A percentile compares a stretch with the other conserved stretches of the same genome.
phyloP scores from a whole-genome alignment of 1,284 basidiomycete species.

The Puccinia coronata region DNA sequence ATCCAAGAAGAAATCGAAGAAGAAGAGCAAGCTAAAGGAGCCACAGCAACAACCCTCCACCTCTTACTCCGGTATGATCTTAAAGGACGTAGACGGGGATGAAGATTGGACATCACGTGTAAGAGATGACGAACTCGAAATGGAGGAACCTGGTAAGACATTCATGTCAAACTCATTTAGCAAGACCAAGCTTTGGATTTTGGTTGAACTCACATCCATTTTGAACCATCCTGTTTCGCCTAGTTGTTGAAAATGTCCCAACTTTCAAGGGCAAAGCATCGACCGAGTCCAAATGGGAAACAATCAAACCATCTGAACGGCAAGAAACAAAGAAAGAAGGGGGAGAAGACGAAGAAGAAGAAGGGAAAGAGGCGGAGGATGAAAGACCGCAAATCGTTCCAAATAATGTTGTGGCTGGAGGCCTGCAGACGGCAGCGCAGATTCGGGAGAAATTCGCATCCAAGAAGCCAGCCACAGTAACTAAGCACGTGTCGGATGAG shows the following conservation, averaged over 20 bases:
- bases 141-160: conserved; percentile 15
- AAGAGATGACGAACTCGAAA: conserved; percentile 43
- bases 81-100: conserved; percentile 27
- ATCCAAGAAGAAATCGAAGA: conserved; percentile 71
- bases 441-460: conserved; percentile 58
- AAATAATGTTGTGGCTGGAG: conserved; percentile 60
- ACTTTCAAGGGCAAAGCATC: conserved; percentile 45
- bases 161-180: neutral
- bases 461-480: conserved; percentile 52
- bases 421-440: conserved; percentile 64
- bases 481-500: conserved; percentile 58
- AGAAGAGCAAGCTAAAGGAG: conserved; percentile 61
- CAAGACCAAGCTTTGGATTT: neutral
- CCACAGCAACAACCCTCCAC: neutral
- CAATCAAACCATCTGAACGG: conserved; percentile 40
- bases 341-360: too few species aligned
- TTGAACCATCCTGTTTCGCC: neutral
- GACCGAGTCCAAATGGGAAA: conserved; percentile 40
- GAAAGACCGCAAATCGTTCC: conserved; percentile 66
- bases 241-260: conserved; percentile 43
- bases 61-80: conserved; percentile 39
- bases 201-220: neutral
- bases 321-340: conserved; percentile 56
- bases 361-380: conserved; percentile 56
- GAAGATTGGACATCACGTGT: conserved; percentile 49